Conservation (phyloP, 805 yeast species). For the Debaryomyces prosopidis region DNA sequence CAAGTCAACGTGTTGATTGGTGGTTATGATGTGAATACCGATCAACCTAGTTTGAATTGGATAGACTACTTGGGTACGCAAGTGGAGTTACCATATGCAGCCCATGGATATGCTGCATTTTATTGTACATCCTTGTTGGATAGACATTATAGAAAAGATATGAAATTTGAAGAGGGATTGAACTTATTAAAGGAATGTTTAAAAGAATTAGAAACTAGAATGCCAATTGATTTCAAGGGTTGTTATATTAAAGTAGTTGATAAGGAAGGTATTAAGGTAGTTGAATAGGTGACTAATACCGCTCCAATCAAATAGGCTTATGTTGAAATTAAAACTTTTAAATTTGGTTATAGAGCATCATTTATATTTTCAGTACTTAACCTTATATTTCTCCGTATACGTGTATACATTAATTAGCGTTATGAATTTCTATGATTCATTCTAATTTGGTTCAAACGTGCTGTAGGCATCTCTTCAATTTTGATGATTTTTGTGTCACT, state of each 20-base stretch:
- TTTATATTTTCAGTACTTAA: not conserved
- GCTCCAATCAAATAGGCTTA: not conserved
- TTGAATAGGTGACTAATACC: constrained; percentile 8
- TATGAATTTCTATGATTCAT: not conserved
- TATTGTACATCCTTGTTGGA: constrained; percentile 88
- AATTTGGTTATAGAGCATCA: not conserved
- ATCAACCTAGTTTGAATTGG: constrained; percentile 73
- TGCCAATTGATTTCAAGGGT: constrained; percentile 96
- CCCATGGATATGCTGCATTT: constrained; percentile 98
- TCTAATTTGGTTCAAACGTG: not conserved
- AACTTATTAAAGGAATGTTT: constrained; percentile 71
- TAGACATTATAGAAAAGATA: constrained; percentile 79
- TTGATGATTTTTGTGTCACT: not conserved
- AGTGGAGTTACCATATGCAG: constrained; percentile 90
- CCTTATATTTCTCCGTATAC: not conserved
- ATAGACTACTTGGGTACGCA: constrained; percentile 93
- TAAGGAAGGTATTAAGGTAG: constrained; percentile 55
- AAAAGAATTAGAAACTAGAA: constrained; percentile 75
- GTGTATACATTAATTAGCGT: not conserved
- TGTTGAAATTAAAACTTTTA: not conserved
- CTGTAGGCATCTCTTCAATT: not conserved
- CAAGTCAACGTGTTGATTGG: constrained; percentile 91
- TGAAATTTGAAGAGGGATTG: constrained; percentile 77
- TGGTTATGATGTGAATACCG: constrained; percentile 66
- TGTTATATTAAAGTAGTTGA: constrained; percentile 66